Evolutionary conservation across 2,329 filamentous ascomycete genomes (phyloP), one percentile per base, ranked within the genome.

Genomic region (Microcyclosporella mali): DNA sequence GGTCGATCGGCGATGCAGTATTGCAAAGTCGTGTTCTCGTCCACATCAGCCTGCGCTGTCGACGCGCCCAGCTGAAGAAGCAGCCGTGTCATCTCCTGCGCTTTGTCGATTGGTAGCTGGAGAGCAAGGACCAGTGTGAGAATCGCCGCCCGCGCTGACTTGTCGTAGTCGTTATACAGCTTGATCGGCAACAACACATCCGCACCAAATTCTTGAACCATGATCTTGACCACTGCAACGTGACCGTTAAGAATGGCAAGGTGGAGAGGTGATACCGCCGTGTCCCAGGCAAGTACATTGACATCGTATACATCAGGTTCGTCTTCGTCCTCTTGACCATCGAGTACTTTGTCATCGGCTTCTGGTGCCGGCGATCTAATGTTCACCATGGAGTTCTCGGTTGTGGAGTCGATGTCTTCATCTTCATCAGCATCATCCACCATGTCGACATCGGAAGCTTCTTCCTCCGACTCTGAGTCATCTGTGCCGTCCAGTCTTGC

Each of bases 221-320:
- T 74, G 17, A 79, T 63, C 44, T 81, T 77, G 11, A 90, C 84
- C 9, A 81, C 76, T 3, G 83, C 74, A 18, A 76, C 69, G 51
- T 90, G 81, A 0, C 85, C 86, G 46, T 79, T 77, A 1, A 85
- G 62, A 47, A 94, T 88, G 6, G 88, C 88, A 19, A 88, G 73
- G 61, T 94, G 88, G 4, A 94, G 71, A 1, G 88, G 79, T 10
- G 83, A 84, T 44, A 80, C 78, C 3, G 81, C 79, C 4, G 73
- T 76, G 55, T 94, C 87, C 88, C 88, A 94, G 1, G 85, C 79
- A n/a, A 85, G 60, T 1, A 84, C 76, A 51, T 94, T 82, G 46
- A 89, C 74, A 52, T 92, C 80, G 61, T 85, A 90, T 40, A 89
- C 76, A 62, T 94, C 86, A 1, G 86, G 85, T 15, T 85, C 83